Evolutionary conservation across 495 filamentous ascomycete species (phyloP).

Genomic region (Neurospora sp.): DNA sequence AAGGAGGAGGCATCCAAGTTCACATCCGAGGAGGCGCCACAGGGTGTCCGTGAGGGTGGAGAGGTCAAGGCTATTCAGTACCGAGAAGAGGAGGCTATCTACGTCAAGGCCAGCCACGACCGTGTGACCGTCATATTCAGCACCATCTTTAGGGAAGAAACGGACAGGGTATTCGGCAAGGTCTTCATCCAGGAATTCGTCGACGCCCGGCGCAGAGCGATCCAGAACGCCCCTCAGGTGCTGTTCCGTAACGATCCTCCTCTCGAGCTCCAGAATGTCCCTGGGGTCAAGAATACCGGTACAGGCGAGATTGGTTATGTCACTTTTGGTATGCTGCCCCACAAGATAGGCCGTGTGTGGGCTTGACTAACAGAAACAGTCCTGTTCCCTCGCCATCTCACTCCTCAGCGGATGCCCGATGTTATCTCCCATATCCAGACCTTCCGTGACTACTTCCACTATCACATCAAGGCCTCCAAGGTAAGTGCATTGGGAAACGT

Average conservation of each 20-base stretch:
- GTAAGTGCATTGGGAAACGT: constrained; percentile 1
- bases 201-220: constrained; percentile 83
- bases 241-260: constrained; percentile 92
- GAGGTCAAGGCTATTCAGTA: constrained; percentile 96
- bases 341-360: not conserved
- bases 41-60: constrained; percentile 77
- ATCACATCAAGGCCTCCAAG: constrained; percentile 97
- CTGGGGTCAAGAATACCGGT: constrained; percentile 64
- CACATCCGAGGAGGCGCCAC: constrained; percentile 81
- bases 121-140: constrained; percentile 98
- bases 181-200: constrained; percentile 94
- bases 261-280: constrained; percentile 76
- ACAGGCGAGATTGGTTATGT: constrained; percentile 87
- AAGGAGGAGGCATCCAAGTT: constrained; percentile 82
- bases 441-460: constrained; percentile 99
- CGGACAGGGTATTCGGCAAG: constrained; percentile 92
- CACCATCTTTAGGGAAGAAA: constrained; percentile 95
- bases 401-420: constrained; percentile 77
- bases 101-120: constrained; percentile 94
- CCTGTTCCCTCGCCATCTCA: constrained; percentile 90
- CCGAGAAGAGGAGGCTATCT: constrained; percentile 98
- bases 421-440: constrained; percentile 99
- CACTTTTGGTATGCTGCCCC: constrained; percentile 67
- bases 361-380: constrained; percentile 44
- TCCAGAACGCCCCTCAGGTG: constrained; percentile 98